Evolutionary conservation across 2,329 filamentous ascomycete genomes (phyloP).

Genomic region (Xylariaceae sp.): DNA sequence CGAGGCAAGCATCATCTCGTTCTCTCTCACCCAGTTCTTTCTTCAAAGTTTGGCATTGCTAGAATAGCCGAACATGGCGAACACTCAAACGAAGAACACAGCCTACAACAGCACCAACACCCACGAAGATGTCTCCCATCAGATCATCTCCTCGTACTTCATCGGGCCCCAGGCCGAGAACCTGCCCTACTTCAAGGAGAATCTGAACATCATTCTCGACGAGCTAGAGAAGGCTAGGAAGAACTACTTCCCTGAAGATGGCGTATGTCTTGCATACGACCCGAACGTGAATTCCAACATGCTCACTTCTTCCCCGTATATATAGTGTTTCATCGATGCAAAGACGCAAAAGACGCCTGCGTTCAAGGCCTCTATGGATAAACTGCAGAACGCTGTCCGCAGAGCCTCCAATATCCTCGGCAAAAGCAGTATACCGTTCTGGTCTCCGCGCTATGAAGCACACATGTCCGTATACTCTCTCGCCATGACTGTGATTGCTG

Average conservation of each 20-base stretch:
- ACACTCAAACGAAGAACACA: conserved; percentile 9
- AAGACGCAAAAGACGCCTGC: conserved; percentile 31
- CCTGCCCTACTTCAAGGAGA: conserved; percentile 35
- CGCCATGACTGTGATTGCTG: neutral
- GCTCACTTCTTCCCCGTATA: neutral
- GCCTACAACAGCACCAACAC: conserved; percentile 10
- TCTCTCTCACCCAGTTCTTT: too few relatives aligned
- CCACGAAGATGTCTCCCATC: conserved; percentile 25
- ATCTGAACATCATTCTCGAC: conserved; percentile 37
- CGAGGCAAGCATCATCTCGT: too few relatives aligned
- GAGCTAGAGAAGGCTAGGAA: conserved; percentile 31
- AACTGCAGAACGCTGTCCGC: conserved; percentile 33
- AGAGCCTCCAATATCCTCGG: conserved; percentile 36
- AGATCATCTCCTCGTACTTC: conserved; percentile 37
- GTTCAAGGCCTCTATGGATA: conserved; percentile 32
- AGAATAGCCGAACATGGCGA: conserved; percentile 3
- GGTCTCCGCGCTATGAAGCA: conserved; percentile 41
- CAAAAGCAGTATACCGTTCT: conserved; percentile 41
- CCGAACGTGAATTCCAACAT: neutral
- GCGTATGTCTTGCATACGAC: conserved; percentile 22
- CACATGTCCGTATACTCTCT: conserved; percentile 37
- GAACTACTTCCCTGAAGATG: conserved; percentile 35
- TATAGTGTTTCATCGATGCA: conserved; percentile 34
- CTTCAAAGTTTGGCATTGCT: too few relatives aligned
- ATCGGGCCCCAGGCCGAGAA: conserved; percentile 41